These are phyloP conservation scores for Penicillium waksmanii DNA, from an alignment of 495 filamentous ascomycete genomes.

Conservation along the genomic window DNA sequence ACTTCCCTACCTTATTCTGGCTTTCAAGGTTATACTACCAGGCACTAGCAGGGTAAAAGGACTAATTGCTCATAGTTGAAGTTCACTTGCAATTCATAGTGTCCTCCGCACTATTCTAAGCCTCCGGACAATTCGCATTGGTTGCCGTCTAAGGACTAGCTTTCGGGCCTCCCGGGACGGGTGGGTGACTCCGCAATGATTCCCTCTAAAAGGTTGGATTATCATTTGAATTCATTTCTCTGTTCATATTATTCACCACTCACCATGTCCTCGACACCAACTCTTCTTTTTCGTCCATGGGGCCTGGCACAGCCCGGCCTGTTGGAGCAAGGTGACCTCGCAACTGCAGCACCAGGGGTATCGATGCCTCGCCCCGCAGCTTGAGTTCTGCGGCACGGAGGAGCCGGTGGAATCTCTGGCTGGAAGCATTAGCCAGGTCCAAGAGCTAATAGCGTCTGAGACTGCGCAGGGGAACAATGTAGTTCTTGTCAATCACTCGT, in stretches of 20 bases:
- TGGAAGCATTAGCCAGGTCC: conserved; percentile 1
- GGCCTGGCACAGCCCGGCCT: conserved; percentile 2
- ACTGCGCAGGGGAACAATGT: background rate
- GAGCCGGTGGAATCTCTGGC: conserved; percentile 10
- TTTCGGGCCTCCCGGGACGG: no score
- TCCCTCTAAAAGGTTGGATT: background rate
- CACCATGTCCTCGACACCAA: background rate
- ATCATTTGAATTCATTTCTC: background rate
- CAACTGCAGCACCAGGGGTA: conserved; percentile 8
- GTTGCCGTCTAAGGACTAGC: no score
- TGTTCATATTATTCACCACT: background rate
- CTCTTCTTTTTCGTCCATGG: conserved; percentile 3
- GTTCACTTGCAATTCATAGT: no score
- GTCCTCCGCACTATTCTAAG: no score
- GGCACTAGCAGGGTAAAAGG: no score
- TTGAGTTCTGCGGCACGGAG: conserved; percentile 12
- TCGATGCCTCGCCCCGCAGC: conserved; percentile 12
- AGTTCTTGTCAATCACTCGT: conserved; percentile 8
- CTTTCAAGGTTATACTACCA: no score
- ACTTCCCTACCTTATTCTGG: no score
- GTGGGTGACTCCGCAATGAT: background rate
- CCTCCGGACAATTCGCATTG: no score
- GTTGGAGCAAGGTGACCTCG: background rate
- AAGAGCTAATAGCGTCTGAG: background rate
- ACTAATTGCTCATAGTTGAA: no score